Conservation (phyloP, 1,284 basidiomycete species). For the Polyporus tsugae region DNA sequence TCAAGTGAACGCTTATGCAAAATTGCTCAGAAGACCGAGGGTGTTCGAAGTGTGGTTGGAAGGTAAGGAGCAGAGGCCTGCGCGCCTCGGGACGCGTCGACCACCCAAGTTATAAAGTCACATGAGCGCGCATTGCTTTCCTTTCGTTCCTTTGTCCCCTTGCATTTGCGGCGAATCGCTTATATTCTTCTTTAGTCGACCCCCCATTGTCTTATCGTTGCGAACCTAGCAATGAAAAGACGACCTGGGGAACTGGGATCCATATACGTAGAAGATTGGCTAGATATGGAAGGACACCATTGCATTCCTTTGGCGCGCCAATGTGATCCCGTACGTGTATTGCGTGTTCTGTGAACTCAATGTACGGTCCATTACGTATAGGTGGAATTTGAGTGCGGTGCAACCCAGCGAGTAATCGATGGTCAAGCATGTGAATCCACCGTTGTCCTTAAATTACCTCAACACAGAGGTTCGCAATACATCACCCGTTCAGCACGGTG, state of each 20-base stretch:
- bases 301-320: neutral
- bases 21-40: neutral
- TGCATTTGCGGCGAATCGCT: neutral
- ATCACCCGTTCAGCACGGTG: too few relatives aligned
- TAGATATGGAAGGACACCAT: neutral
- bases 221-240: neutral
- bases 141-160: neutral
- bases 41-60: neutral
- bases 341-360: neutral
- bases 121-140: constrained; percentile 1
- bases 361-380: neutral
- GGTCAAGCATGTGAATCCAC: too few relatives aligned
- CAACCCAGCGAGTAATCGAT: neutral
- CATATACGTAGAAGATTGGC: neutral
- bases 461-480: too few relatives aligned
- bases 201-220: neutral
- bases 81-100: constrained; percentile 3
- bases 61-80: neutral
- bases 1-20: too few relatives aligned
- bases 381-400: neutral
- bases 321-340: neutral
- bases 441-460: too few relatives aligned
- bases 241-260: neutral
- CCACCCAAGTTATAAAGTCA: neutral
- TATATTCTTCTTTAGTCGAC: neutral